Evolutionary conservation across 2,329 filamentous ascomycete genomes (phyloP), one percentile per base, ranked within the genome.

Genomic region (Aspergillus arachidicola): DNA sequence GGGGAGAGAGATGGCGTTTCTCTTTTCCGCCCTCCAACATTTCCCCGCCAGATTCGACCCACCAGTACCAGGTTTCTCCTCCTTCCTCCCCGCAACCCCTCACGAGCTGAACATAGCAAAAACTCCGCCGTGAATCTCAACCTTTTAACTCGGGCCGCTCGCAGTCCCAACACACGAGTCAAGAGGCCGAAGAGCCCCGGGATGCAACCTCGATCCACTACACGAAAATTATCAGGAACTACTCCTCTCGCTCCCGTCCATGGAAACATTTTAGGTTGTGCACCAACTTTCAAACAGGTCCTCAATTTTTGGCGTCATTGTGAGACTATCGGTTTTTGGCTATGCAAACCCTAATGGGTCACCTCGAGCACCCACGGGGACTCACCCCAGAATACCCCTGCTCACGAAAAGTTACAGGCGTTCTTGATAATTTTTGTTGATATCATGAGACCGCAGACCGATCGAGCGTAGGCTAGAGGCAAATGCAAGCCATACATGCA

Each of bases 211-310:
- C 41, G 56, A 32, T 58, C 56, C 56, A 58, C 56, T 34, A 7
- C 41, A 58, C 56, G 56, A 58, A 58, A 58, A 58, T 36, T 36
- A 58, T 50, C 56, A 58, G 56, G 56, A 58, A 48, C 56, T 23
- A 9, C 10, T 46, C 16, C 30, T 30, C 14, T 9, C n/a, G 5
- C 23, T 38, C 30, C n/a, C 34, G 10, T 23, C 19, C 32, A 55
- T 36, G 32, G 7, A 38, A 38, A 9, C 21, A 26, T 38, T 36
- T 36, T 23, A 36, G 21, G 32, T 36, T 38, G 7, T 55, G 51
- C 51, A 16, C 32, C 21, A 55, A 55, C 21, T 12, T 34, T 26
- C 28, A 55, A 21, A 10, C n/a, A 30, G 6, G 11, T 38, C 51
- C 14, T 21, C 12, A 9, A 55, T 51, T 21, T 36, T 38, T 38